Percentiles rank a stretch among this genome's conserved stretches.
These are phyloP conservation scores for Hibiscus trionum DNA, from an alignment of 345 rosid species.

Conservation along the genomic window DNA sequence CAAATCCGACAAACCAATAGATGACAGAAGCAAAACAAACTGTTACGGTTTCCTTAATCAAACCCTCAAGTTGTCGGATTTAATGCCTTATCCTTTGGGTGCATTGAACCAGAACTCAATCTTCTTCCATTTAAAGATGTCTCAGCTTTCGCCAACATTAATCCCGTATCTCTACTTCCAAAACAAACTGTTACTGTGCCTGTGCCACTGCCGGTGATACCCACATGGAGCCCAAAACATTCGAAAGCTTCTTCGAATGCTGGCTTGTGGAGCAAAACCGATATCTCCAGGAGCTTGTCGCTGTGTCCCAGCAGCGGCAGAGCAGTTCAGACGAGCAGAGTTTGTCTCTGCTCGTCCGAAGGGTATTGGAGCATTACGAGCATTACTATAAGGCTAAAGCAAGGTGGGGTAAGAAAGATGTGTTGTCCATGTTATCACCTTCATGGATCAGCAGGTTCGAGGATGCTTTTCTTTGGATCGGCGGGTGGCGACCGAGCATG, in stretches of 20 bases:
- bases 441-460: slow-evolving; percentile 40
- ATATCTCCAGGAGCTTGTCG: slow-evolving; percentile 7
- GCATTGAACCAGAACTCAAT: not conserved
- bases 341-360: slow-evolving; percentile 14
- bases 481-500: slow-evolving; percentile 47
- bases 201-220: not conserved
- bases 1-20: too few relatives aligned
- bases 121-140: not conserved
- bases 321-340: not conserved
- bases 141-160: not conserved
- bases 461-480: slow-evolving; percentile 44
- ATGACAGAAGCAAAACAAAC: not conserved
- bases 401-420: not conserved
- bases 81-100: not conserved
- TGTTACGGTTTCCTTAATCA: not conserved
- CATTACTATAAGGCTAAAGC: slow-evolving; percentile 31
- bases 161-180: not conserved
- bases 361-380: slow-evolving; percentile 36
- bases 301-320: slow-evolving; percentile 15
- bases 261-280: slow-evolving; percentile 39
- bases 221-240: slow-evolving; percentile 16
- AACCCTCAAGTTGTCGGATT: not conserved
- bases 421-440: slow-evolving; percentile 29
- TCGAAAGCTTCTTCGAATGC: slow-evolving; percentile 30
- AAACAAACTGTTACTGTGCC: not conserved